These are phyloP conservation scores for Beauveria sp. DNA, from an alignment of 2,329 filamentous ascomycete species.

Conservation along the genomic window DNA sequence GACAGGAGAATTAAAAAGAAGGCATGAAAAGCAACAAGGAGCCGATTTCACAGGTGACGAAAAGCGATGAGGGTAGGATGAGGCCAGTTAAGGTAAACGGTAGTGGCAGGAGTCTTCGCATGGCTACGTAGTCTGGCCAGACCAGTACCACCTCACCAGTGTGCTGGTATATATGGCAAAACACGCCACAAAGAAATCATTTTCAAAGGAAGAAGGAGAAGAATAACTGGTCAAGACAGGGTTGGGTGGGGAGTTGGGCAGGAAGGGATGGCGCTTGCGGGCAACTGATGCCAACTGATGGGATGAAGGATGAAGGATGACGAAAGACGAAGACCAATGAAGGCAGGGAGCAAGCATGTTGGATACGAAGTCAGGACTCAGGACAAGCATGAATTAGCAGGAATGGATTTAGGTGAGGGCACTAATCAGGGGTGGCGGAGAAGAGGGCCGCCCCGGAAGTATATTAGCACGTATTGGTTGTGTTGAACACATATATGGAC, in stretches of 20 bases:
- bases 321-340: neutral
- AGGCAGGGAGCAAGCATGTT: neutral
- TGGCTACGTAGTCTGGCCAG: neutral
- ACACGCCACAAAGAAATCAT: neutral
- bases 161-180: neutral
- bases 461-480: no score
- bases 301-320: neutral
- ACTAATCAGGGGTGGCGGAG: neutral
- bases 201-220: neutral
- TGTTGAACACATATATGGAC: no score
- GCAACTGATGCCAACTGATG: neutral
- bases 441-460: no score
- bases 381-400: no score
- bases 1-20: conserved; percentile 2
- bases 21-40: neutral
- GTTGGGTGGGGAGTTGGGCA: neutral
- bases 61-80: neutral
- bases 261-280: neutral
- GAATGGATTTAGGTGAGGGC: no score
- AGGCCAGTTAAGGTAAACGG: neutral
- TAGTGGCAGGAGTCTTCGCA: neutral
- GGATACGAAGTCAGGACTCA: no score
- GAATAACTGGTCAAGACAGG: neutral
- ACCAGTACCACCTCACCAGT: neutral
- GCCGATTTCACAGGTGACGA: neutral